Evolutionary conservation across 768 basidiomycete species (phyloP).

Genomic region (Calocybe gangraenosa): DNA sequence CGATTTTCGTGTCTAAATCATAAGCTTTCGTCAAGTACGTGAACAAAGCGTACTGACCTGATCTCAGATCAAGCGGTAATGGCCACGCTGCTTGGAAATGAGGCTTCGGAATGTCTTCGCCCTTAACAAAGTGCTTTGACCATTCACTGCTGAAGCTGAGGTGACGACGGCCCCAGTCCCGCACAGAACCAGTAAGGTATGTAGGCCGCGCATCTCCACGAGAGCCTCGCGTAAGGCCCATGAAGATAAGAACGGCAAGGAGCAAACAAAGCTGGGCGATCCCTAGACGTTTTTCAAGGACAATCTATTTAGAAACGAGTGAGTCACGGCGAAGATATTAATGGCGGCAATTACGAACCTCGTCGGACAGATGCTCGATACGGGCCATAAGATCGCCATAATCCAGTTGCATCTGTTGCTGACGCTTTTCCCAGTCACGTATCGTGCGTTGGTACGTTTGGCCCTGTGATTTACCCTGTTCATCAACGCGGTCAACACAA

Average conservation of each 20-base stretch:
- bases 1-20: constrained; percentile 11
- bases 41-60: constrained; percentile 5
- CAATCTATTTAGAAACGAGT: constrained; percentile 43
- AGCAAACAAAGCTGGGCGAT: constrained; percentile 85
- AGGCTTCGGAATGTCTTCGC: constrained; percentile 15
- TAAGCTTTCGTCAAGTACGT: neutral
- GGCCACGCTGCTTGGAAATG: constrained; percentile 27
- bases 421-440: constrained; percentile 66
- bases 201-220: constrained; percentile 28
- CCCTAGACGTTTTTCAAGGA: constrained; percentile 85
- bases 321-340: constrained; percentile 2
- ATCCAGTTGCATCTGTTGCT: constrained; percentile 63
- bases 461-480: constrained; percentile 66
- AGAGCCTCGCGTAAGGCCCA: constrained; percentile 80
- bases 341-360: constrained; percentile 55
- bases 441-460: constrained; percentile 61
- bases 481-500: neutral
- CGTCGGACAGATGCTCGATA: constrained; percentile 73
- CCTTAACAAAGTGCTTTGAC: constrained; percentile 33
- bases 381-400: constrained; percentile 63
- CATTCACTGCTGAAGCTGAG: constrained; percentile 55
- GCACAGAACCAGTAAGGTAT: constrained; percentile 28
- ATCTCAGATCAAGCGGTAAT: constrained; percentile 5
- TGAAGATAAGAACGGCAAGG: constrained; percentile 79
- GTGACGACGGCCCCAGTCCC: constrained; percentile 54